Evolutionary conservation across 805 yeast genomes (phyloP).

Genomic region (Pichia paraexigua): DNA sequence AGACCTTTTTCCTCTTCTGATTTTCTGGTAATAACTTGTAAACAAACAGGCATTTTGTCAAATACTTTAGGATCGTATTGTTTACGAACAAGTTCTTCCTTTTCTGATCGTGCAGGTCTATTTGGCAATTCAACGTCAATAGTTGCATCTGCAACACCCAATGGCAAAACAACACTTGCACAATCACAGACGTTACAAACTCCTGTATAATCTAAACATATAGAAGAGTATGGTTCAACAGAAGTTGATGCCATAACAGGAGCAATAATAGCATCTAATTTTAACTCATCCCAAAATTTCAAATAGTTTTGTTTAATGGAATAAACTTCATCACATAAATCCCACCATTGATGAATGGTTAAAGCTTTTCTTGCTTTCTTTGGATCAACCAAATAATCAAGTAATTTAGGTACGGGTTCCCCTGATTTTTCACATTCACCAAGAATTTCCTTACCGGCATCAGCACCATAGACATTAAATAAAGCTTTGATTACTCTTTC

Average conservation of each 20-base stretch:
- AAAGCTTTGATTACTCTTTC: constrained; percentile 17
- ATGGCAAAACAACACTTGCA: constrained; percentile 45
- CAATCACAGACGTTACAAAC: constrained; percentile 44
- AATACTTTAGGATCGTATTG: constrained; percentile 40
- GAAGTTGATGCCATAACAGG: constrained; percentile 34
- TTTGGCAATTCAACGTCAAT: constrained; percentile 28
- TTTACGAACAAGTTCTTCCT: constrained; percentile 37
- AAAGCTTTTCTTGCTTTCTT: constrained; percentile 1
- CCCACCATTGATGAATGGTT: constrained; percentile 32
- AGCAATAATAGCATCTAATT: constrained; percentile 38
- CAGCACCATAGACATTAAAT: constrained; percentile 35
- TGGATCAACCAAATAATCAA: constrained; percentile 12
- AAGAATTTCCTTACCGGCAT: constrained; percentile 29
- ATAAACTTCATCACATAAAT: constrained; percentile 29
- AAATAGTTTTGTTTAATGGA: constrained; percentile 28
- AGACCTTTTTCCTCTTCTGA: constrained; percentile 52
- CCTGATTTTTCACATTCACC: constrained; percentile 17
- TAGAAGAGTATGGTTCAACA: constrained; percentile 22
- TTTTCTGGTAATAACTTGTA: constrained; percentile 58
- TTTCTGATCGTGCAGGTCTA: constrained; percentile 28
- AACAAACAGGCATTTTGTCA: constrained; percentile 54
- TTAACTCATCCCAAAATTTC: constrained; percentile 24
- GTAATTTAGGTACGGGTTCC: constrained; percentile 18
- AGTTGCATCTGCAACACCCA: constrained; percentile 42
- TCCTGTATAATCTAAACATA: constrained; percentile 41